Conservation (phyloP, 2,329 filamentous ascomycete species). For the Ophiocordyceps camponoti-floridani region DNA sequence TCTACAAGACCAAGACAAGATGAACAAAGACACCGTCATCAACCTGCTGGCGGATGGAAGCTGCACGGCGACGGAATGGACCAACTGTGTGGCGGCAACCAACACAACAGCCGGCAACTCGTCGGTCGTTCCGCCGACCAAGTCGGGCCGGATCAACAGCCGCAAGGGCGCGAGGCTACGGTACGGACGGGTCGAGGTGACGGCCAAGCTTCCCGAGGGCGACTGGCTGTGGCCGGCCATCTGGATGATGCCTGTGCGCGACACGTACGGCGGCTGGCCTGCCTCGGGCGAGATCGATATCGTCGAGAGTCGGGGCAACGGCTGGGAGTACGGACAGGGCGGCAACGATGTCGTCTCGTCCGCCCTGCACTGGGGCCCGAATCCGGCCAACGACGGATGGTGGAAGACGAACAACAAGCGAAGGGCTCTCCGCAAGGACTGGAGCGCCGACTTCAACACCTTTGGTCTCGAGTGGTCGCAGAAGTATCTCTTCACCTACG, state of each 20-base stretch:
- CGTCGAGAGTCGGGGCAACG: constrained; percentile 65
- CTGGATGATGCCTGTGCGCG: constrained; percentile 65
- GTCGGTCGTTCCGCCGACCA: constrained; percentile 59
- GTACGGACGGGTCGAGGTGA: constrained; percentile 68
- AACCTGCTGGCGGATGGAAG: constrained; percentile 47
- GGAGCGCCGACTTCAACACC: constrained; percentile 49
- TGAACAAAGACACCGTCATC: constrained; percentile 48
- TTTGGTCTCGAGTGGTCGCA: constrained; percentile 76
- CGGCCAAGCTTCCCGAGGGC: constrained; percentile 54
- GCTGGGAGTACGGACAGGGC: constrained; percentile 56
- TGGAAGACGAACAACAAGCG: constrained; percentile 72
- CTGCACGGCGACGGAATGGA: constrained; percentile 43
- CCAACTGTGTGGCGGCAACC: constrained; percentile 48
- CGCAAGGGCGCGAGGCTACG: constrained; percentile 53
- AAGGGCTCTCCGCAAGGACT: constrained; percentile 57
- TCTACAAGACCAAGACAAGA: constrained; percentile 47
- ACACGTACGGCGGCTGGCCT: constrained; percentile 63
- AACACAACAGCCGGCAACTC: constrained; percentile 55
- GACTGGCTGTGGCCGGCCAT: constrained; percentile 91
- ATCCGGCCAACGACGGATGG: constrained; percentile 56
- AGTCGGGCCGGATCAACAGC: constrained; percentile 63
- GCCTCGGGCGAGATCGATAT: constrained; percentile 73
- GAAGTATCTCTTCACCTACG: constrained; percentile 76
- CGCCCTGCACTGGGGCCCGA: constrained; percentile 67
- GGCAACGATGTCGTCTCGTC: constrained; percentile 70